Percentiles rank a stretch among this genome's conserved stretches.
Conservation (phyloP, 306 rosid species). For the Potentilla sterilis region DNA sequence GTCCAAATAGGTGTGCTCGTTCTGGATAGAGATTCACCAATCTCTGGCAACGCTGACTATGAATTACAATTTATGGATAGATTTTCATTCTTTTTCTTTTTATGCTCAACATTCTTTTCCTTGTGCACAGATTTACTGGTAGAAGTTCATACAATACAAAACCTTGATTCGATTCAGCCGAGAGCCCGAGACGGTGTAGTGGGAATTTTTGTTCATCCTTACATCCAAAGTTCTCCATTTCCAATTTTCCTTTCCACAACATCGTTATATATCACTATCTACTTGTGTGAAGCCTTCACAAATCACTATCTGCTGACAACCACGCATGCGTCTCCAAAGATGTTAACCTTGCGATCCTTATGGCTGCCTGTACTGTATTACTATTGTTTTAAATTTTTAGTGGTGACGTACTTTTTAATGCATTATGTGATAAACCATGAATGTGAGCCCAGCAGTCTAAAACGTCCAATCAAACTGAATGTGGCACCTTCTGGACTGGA, state of each 20-base stretch:
- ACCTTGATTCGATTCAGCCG: not conserved
- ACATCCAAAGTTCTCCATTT: not conserved
- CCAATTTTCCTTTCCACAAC: not conserved
- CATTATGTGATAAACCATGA: not conserved
- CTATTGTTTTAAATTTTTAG: not conserved
- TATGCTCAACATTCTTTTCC: slow-evolving; percentile 21
- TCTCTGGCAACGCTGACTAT: not conserved
- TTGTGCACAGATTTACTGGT: slow-evolving; percentile 39
- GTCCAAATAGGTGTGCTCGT: not conserved
- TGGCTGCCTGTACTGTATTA: not conserved
- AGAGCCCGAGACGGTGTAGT: not conserved
- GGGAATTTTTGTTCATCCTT: not conserved
- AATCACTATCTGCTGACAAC: not conserved
- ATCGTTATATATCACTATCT: not conserved
- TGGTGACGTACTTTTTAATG: not conserved
- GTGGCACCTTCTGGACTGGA: not conserved
- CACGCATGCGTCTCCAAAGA: slow-evolving; percentile 27
- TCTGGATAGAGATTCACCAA: not conserved
- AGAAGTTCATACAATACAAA: not conserved
- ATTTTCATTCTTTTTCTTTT: not conserved
- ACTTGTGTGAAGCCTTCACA: not conserved
- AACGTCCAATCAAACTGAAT: not conserved
- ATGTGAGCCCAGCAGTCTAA: not conserved
- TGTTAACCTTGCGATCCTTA: slow-evolving; percentile 22
- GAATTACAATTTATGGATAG: not conserved